Evolutionary conservation across 805 yeast genomes (phyloP).

Genomic region (Maudiozyma bulderi): DNA sequence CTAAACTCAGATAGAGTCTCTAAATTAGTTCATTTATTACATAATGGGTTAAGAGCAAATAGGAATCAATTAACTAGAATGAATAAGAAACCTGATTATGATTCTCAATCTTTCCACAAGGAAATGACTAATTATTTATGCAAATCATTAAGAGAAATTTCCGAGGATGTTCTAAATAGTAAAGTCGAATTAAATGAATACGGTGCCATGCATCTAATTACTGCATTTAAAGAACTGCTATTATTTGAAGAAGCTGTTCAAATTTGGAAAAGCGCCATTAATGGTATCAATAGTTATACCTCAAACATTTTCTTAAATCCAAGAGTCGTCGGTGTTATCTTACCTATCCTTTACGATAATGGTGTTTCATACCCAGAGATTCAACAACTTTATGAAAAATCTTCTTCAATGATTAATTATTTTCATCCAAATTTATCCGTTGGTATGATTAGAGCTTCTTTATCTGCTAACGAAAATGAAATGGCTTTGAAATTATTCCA

Average conservation of each 20-base stretch:
- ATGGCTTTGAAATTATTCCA: slow-evolving; percentile 59
- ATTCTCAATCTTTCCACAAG: slow-evolving; percentile 45
- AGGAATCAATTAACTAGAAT: slow-evolving; percentile 45
- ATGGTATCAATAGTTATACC: slow-evolving; percentile 17
- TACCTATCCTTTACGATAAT: slow-evolving; percentile 55
- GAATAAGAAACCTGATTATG: slow-evolving; percentile 52
- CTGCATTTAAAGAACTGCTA: slow-evolving; percentile 51
- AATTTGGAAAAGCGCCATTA: slow-evolving; percentile 51
- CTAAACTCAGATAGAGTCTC: slow-evolving; percentile 39
- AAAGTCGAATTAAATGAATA: slow-evolving; percentile 38
- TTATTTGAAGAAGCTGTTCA: slow-evolving; percentile 54
- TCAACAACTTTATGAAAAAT: slow-evolving; percentile 42
- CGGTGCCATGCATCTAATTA: slow-evolving; percentile 49
- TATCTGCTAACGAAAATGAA: slow-evolving; percentile 53
- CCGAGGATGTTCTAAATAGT: slow-evolving; percentile 40
- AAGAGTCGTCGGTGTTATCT: slow-evolving; percentile 55
- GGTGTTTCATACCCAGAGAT: slow-evolving; percentile 57
- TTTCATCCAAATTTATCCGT: slow-evolving; percentile 43
- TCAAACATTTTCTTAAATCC: slow-evolving; percentile 44
- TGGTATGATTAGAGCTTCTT: slow-evolving; percentile 67
- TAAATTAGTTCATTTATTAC: slow-evolving; percentile 40
- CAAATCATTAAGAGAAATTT: slow-evolving; percentile 41
- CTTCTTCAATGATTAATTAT: slow-evolving; percentile 27
- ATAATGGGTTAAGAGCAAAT: slow-evolving; percentile 48
- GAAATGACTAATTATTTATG: slow-evolving; percentile 44